Evolutionary conservation across 352 stramenopile species (phyloP).

Genomic region (Blastocystis sp.): DNA sequence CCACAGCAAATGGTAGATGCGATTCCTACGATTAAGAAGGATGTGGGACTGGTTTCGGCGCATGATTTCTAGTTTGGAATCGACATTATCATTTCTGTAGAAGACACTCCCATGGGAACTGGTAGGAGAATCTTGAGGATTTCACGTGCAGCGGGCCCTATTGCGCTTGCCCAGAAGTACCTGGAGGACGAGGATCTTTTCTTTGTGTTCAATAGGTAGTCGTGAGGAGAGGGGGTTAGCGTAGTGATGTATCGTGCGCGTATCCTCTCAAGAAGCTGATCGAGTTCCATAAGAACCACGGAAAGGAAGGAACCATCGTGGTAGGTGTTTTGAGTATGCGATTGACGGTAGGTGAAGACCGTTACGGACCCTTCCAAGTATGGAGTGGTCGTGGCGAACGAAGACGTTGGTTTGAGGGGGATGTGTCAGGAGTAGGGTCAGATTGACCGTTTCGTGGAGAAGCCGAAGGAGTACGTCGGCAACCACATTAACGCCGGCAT

Average conservation of each 20-base stretch:
- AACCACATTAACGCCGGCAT: slow-evolving; percentile 80
- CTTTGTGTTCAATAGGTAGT: slow-evolving; percentile 73
- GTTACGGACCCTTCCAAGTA: slow-evolving; percentile 78
- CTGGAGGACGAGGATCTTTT: slow-evolving; percentile 72
- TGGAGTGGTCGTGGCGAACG: slow-evolving; percentile 70
- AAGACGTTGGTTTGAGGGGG: slow-evolving; percentile 34
- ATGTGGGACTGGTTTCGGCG: slow-evolving; percentile 60
- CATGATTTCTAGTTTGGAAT: slow-evolving; percentile 69
- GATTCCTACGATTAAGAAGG: slow-evolving; percentile 70
- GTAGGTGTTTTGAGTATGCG: background rate
- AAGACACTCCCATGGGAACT: slow-evolving; percentile 55
- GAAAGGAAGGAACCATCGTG: slow-evolving; percentile 71
- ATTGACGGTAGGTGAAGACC: slow-evolving; percentile 62
- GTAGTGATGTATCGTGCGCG: slow-evolving; percentile 73
- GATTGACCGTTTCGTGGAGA: slow-evolving; percentile 77
- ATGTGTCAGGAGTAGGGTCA: slow-evolving; percentile 59
- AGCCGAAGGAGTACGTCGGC: slow-evolving; percentile 74
- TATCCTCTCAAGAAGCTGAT: slow-evolving; percentile 65
- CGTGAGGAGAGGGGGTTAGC: too few species aligned
- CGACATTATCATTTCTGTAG: slow-evolving; percentile 72
- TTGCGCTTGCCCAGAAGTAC: slow-evolving; percentile 71
- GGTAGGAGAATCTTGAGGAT: background rate
- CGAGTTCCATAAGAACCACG: slow-evolving; percentile 70
- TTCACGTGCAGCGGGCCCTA: slow-evolving; percentile 66
- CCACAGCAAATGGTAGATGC: slow-evolving; percentile 74